phyloP scores from a whole-genome alignment of 768 basidiomycete genomes.

The Strobilomyces confusus region DNA sequence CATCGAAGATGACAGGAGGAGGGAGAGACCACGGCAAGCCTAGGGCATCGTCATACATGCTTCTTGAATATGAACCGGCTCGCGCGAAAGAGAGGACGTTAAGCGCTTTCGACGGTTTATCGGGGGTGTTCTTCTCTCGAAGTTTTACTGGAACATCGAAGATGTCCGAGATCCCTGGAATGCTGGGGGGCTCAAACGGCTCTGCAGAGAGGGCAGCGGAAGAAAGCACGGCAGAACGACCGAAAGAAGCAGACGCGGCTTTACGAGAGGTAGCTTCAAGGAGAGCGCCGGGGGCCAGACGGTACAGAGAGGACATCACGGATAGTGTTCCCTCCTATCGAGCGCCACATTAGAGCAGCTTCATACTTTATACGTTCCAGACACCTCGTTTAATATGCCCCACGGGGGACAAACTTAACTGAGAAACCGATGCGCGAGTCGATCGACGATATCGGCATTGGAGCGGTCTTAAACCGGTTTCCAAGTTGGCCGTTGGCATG shows the following conservation, averaged over 20 bases:
- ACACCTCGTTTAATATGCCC: not conserved
- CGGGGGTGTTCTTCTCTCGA: constrained; percentile 32
- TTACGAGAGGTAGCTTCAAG: constrained; percentile 6
- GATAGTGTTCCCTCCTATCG: not conserved
- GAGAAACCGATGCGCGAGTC: not conserved
- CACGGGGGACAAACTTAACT: not conserved
- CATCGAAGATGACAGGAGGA: constrained; percentile 45
- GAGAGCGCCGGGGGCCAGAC: constrained; percentile 7
- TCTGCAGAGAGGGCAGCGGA: constrained; percentile 2
- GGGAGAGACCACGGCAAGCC: constrained; percentile 35
- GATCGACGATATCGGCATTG: constrained; percentile 17
- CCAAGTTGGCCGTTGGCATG: not conserved
- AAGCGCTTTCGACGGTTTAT: constrained; percentile 13
- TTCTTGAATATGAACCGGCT: constrained; percentile 2
- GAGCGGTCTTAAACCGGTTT: constrained; percentile 15
- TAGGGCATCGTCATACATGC: constrained; percentile 6
- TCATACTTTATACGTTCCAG: constrained; percentile 18
- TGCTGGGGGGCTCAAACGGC: constrained; percentile 7
- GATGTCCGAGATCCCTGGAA: constrained; percentile 44
- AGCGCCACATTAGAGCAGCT: not conserved
- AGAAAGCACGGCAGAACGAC: constrained; percentile 13
- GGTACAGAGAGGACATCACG: constrained; percentile 16
- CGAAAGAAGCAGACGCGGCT: constrained; percentile 11
- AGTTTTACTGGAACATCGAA: constrained; percentile 46
- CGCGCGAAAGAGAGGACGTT: constrained; percentile 1